These are phyloP conservation scores for Penicillium odoratum DNA, from an alignment of 495 filamentous ascomycete genomes.

Conservation along the genomic window DNA sequence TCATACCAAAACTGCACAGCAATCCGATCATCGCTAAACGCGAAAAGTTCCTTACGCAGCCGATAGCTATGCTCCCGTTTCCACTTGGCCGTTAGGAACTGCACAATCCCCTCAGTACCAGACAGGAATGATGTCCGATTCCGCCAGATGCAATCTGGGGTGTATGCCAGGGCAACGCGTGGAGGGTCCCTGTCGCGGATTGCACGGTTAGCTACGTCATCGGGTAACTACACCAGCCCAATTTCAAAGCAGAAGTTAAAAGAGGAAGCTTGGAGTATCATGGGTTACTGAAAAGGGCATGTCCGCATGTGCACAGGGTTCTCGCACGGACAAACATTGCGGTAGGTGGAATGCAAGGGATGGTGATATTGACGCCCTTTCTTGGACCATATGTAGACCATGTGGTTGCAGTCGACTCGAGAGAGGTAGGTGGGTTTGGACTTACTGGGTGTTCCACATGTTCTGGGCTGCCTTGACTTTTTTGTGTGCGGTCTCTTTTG, in stretches of 20 bases:
- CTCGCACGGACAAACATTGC: constrained; percentile 22
- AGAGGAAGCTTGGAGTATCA: background rate
- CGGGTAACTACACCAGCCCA: background rate
- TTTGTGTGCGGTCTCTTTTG: constrained; percentile 63
- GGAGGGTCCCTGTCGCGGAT: constrained; percentile 54
- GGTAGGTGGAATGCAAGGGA: constrained; percentile 34
- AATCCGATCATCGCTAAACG: constrained; percentile 56
- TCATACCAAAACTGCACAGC: constrained; percentile 96
- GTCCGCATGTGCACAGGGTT: constrained; percentile 9
- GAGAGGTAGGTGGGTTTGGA: constrained; percentile 7
- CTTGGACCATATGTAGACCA: constrained; percentile 14
- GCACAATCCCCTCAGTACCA: constrained; percentile 67
- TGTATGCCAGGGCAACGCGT: constrained; percentile 71
- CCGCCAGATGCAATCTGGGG: constrained; percentile 76
- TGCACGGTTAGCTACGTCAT: constrained; percentile 22
- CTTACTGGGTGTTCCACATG: constrained; percentile 80
- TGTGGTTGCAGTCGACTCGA: constrained; percentile 14
- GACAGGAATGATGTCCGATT: constrained; percentile 72
- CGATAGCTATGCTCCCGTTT: constrained; percentile 68
- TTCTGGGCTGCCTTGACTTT: constrained; percentile 88
- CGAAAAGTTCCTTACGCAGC: constrained; percentile 86
- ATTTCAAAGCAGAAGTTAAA: background rate
- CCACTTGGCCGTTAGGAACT: constrained; percentile 80
- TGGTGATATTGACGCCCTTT: constrained; percentile 16
- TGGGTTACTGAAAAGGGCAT: background rate